Percentiles rank a stretch among this genome's conserved stretches.
These are phyloP conservation scores for Boletellus sp. DNA, from an alignment of 768 basidiomycete genomes.

Conservation along the genomic window DNA sequence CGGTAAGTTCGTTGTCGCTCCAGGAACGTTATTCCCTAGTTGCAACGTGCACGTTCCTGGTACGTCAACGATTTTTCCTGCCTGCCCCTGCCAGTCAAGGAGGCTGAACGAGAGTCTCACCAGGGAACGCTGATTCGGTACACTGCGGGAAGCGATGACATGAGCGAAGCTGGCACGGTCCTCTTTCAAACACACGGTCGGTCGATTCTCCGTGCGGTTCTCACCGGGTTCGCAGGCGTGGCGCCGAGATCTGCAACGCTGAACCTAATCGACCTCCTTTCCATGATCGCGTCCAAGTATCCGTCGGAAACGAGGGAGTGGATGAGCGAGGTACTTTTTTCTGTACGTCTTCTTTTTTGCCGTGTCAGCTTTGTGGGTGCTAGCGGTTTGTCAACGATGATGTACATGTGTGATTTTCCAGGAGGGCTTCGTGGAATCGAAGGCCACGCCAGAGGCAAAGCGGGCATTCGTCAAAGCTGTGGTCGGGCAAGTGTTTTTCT, in stretches of 20 bases:
- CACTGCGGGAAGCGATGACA: conserved; percentile 58
- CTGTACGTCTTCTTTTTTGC: conserved; percentile 38
- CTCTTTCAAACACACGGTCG: conserved; percentile 56
- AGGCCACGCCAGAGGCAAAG: conserved; percentile 73
- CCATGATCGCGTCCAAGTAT: conserved; percentile 57
- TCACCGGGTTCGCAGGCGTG: conserved; percentile 78
- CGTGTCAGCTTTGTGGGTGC: conserved; percentile 1
- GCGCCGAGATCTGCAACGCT: conserved; percentile 80
- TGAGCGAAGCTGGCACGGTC: conserved; percentile 51
- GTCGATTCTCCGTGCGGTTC: conserved; percentile 64
- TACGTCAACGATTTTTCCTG: conserved; percentile 35
- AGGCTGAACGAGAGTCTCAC: neutral
- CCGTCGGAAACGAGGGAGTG: conserved; percentile 57
- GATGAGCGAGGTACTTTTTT: conserved; percentile 69
- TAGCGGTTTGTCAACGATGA: neutral
- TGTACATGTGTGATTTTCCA: conserved; percentile 22
- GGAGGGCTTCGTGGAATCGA: conserved; percentile 72
- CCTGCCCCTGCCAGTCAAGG: too few relatives aligned
- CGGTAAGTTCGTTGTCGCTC: conserved; percentile 59
- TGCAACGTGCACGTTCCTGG: conserved; percentile 78
- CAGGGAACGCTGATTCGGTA: conserved; percentile 65
- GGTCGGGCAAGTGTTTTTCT: conserved; percentile 46
- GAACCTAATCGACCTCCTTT: conserved; percentile 82
- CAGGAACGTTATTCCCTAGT: conserved; percentile 87
- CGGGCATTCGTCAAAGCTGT: conserved; percentile 73